phyloP scores from a whole-genome alignment of 805 yeast genomes.

The Metschnikowia vanudenii region DNA sequence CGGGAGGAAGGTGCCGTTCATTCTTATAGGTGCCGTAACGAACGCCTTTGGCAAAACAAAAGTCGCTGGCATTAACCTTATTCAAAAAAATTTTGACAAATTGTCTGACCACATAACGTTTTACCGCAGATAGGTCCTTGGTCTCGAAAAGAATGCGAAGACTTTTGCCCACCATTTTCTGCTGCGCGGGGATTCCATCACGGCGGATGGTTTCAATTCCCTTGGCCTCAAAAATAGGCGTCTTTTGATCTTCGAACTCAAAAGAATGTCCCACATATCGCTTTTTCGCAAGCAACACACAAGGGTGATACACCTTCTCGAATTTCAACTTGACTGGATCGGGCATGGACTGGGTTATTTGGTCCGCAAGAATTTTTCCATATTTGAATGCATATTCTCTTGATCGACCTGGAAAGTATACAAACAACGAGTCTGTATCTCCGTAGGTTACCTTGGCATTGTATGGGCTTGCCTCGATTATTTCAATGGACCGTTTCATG shows the following conservation, averaged over 20 bases:
- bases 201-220: slow-evolving; percentile 94
- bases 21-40: slow-evolving; percentile 78
- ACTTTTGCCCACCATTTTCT: slow-evolving; percentile 70
- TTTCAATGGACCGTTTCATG: slow-evolving; percentile 62
- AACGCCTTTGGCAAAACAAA: slow-evolving; percentile 90
- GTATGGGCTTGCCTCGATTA: slow-evolving; percentile 67
- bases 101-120: slow-evolving; percentile 59
- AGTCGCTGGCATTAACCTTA: slow-evolving; percentile 70
- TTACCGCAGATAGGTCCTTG: slow-evolving; percentile 66
- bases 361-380: slow-evolving; percentile 68
- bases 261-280: slow-evolving; percentile 86
- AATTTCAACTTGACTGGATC: slow-evolving; percentile 80
- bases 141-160: slow-evolving; percentile 71
- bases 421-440: slow-evolving; percentile 92
- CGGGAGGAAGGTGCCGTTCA: slow-evolving; percentile 78
- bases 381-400: slow-evolving; percentile 72
- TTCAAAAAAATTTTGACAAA: slow-evolving; percentile 66
- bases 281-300: slow-evolving; percentile 79
- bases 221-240: slow-evolving; percentile 85
- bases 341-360: slow-evolving; percentile 66
- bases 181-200: slow-evolving; percentile 94
- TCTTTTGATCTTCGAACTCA: slow-evolving; percentile 53
- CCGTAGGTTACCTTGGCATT: slow-evolving; percentile 95
- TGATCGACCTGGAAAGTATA: slow-evolving; percentile 81
- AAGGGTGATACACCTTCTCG: slow-evolving; percentile 91